Percentiles rank a stretch among this genome's conserved stretches.
phyloP scores from a whole-genome alignment of 805 yeast genomes.

The Cyberlindnera subsufficiens region DNA sequence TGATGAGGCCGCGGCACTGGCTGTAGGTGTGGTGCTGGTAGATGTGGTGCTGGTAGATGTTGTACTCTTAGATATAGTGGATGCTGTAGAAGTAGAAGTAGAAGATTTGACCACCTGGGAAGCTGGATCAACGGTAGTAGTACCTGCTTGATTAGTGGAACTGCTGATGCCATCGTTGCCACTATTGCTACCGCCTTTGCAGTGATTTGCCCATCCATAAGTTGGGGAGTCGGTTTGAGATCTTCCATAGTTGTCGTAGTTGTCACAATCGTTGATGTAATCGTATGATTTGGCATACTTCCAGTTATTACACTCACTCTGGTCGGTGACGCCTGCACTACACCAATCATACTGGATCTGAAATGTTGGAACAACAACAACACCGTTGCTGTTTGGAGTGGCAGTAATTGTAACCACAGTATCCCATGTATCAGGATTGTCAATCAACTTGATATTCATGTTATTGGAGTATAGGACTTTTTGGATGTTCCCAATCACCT shows the following conservation, averaged over 20 bases:
- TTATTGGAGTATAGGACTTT: constrained; percentile 12
- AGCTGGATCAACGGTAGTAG: constrained; percentile 1
- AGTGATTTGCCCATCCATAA: constrained; percentile 20
- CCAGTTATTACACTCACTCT: constrained; percentile 17
- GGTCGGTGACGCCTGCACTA: constrained; percentile 17
- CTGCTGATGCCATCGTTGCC: background rate
- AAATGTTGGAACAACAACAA: constrained; percentile 10
- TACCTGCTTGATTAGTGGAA: constrained; percentile 7
- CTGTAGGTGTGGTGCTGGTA: background rate
- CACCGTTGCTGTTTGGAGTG: constrained; percentile 2
- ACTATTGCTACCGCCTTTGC: constrained; percentile 9
- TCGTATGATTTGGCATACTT: constrained; percentile 17
- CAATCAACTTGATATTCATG: constrained; percentile 2
- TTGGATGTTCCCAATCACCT: constrained; percentile 11
- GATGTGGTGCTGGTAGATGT: background rate
- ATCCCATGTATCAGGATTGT: constrained; percentile 10
- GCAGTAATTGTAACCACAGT: constrained; percentile 3
- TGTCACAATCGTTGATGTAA: constrained; percentile 18
- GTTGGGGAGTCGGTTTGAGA: constrained; percentile 17
- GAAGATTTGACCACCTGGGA: background rate
- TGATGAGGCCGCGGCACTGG: background rate
- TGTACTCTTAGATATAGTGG: background rate
- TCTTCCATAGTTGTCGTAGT: constrained; percentile 15
- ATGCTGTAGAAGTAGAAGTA: background rate
- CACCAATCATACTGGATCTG: constrained; percentile 24